phyloP scores from a whole-genome alignment of 306 rosid genomes.

The Begonia fuchsioides region DNA sequence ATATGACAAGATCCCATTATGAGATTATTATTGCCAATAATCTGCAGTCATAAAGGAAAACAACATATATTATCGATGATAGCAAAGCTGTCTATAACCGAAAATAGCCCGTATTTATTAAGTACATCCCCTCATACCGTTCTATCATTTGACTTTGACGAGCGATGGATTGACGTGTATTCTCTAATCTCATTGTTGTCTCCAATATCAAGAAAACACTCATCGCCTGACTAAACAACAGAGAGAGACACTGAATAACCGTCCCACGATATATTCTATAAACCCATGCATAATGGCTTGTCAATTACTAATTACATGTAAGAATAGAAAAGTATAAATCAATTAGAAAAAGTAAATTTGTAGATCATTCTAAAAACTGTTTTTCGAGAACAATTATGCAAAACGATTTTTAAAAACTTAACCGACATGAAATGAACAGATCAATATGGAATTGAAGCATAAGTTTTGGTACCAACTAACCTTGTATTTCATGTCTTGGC shows the following conservation, averaged over 20 bases:
- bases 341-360: no score
- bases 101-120: no score
- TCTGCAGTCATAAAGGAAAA: conserved; percentile 24
- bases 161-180: conserved; percentile 71
- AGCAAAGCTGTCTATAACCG: background rate
- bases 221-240: conserved; percentile 58
- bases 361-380: background rate
- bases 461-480: conserved; percentile 16
- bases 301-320: no score
- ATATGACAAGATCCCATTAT: conserved; percentile 96
- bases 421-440: no score
- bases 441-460: no score
- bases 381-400: background rate
- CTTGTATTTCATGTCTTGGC: conserved; percentile 86
- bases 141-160: conserved; percentile 61
- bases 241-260: background rate
- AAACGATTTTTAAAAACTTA: background rate
- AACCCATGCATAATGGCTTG: no score
- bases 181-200: conserved; percentile 78
- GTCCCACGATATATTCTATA: no score
- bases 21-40: conserved; percentile 71
- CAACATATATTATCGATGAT: background rate
- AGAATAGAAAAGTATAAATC: background rate
- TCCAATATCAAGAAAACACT: conserved; percentile 76
- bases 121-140: conserved; percentile 57